Conservation (phyloP, 1,284 basidiomycete genomes). For the Puccinia horiana region DNA sequence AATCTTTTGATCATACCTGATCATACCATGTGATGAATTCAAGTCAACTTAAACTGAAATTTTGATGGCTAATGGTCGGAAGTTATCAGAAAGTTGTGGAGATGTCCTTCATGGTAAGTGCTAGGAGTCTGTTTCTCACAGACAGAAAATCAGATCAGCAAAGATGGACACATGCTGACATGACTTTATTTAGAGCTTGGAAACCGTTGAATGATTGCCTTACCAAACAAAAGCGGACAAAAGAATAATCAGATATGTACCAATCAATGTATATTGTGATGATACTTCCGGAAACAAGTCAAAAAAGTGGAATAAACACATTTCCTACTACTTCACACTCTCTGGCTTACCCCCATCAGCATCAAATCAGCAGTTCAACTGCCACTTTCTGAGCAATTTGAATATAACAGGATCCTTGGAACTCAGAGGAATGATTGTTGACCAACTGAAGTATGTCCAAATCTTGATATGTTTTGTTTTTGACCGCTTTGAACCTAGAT, state of each 20-base stretch:
- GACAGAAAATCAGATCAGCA: no score
- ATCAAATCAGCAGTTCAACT: no score
- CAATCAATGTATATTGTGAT: not conserved
- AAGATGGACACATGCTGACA: not conserved
- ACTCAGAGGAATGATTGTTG: not conserved
- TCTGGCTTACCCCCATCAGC: no score
- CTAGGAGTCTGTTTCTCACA: not conserved
- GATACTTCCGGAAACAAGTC: conserved; percentile 11
- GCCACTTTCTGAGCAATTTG: not conserved
- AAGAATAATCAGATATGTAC: not conserved
- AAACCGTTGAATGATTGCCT: not conserved
- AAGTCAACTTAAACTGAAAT: not conserved
- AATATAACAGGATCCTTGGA: not conserved
- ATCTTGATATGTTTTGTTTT: not conserved
- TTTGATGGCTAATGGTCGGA: not conserved
- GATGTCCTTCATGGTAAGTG: not conserved
- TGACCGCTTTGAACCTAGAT: not conserved
- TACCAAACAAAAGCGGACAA: not conserved
- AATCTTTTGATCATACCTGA: not conserved
- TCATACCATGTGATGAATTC: not conserved
- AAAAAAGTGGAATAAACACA: no score
- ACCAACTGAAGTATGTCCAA: not conserved
- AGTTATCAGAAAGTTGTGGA: not conserved
- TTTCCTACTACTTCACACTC: no score
- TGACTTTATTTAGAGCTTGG: not conserved